phyloP scores from a whole-genome alignment of 805 yeast species.

The Spathaspora sp. region DNA sequence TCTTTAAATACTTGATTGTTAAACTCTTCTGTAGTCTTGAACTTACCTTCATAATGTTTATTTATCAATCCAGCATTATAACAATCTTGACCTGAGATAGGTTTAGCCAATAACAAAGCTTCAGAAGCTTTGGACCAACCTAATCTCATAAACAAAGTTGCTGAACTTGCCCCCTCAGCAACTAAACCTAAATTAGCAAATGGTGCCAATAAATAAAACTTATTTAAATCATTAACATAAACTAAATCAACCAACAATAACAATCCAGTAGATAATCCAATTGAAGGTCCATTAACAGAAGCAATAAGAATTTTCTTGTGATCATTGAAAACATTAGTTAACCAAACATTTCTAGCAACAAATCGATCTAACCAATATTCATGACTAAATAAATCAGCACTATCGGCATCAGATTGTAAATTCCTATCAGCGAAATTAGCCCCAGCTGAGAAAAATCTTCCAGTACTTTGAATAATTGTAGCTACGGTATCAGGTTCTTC shows the following conservation, averaged over 20 bases:
- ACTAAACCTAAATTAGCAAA: conserved; percentile 81
- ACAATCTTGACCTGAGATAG: conserved; percentile 59
- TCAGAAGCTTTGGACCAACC: conserved; percentile 74
- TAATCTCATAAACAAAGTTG: conserved; percentile 63
- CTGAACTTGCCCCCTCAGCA: conserved; percentile 75
- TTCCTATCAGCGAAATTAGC: conserved; percentile 59
- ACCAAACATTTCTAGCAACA: conserved; percentile 65
- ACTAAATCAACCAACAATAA: conserved; percentile 75
- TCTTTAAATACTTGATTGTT: conserved; percentile 37
- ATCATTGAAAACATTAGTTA: conserved; percentile 64
- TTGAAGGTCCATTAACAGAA: conserved; percentile 83
- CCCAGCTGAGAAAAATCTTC: conserved; percentile 80
- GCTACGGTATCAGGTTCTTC: conserved; percentile 54
- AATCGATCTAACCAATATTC: conserved; percentile 53
- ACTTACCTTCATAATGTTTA: conserved; percentile 44
- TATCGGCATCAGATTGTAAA: conserved; percentile 23
- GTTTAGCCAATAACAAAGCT: conserved; percentile 66
- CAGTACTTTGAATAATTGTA: conserved; percentile 68
- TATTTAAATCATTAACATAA: conserved; percentile 57
- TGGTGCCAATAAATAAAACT: conserved; percentile 64
- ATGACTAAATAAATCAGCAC: conserved; percentile 29
- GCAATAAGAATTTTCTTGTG: conserved; percentile 69
- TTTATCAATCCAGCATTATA: conserved; percentile 57
- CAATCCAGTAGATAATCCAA: conserved; percentile 74
- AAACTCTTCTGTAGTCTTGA: conserved; percentile 35